phyloP scores from a whole-genome alignment of 768 basidiomycete species.

The Chiua virens region DNA sequence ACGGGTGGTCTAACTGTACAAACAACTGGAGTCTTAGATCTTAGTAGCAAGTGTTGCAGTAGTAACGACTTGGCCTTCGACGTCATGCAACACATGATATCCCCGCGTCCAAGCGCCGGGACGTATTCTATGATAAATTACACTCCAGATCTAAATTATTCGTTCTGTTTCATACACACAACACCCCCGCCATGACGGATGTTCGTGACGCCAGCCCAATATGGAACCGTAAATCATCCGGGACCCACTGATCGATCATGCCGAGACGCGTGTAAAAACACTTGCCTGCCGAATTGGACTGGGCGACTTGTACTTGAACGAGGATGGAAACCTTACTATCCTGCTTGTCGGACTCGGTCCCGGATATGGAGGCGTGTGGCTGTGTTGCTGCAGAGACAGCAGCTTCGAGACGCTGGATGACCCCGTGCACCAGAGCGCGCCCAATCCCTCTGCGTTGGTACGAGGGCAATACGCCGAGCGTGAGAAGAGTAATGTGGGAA shows the following conservation, averaged over 20 bases:
- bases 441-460: constrained; percentile 32
- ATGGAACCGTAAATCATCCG: constrained; percentile 5
- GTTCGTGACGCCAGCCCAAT: constrained; percentile 20
- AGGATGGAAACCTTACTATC: constrained; percentile 19
- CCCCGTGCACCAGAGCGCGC: constrained; percentile 27
- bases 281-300: constrained; percentile 24
- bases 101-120: too few relatives aligned
- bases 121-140: too few relatives aligned
- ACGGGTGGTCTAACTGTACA: too few relatives aligned
- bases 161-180: constrained; percentile 15
- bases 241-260: constrained; percentile 24
- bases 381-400: not conserved
- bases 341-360: not conserved
- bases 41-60: too few relatives aligned
- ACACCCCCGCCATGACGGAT: constrained; percentile 26
- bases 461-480: constrained; percentile 27
- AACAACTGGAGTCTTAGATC: too few relatives aligned
- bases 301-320: constrained; percentile 29
- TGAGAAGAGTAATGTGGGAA: constrained; percentile 26
- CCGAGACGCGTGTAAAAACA: constrained; percentile 29
- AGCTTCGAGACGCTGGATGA: constrained; percentile 26
- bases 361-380: not conserved
- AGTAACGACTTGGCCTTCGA: too few relatives aligned
- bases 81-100: too few relatives aligned
- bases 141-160: not conserved